phyloP scores from a whole-genome alignment of 306 rosid genomes.

The Sicyos baderoa region DNA sequence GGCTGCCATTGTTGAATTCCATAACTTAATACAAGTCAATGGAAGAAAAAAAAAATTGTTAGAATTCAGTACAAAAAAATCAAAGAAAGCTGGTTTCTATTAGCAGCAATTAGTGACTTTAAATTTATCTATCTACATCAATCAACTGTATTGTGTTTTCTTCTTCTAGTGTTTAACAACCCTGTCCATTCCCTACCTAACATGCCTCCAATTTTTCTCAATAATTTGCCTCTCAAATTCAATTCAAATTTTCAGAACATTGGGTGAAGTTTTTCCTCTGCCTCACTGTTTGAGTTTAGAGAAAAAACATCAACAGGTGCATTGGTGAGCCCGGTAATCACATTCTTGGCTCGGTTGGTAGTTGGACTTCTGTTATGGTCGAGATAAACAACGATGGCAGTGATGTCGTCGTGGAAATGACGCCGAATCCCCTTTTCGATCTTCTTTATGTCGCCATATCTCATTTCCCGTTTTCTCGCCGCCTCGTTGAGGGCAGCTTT shows the following conservation, averaged over 20 bases:
- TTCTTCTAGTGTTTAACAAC: too few relatives aligned
- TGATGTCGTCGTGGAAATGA: conserved; percentile 84
- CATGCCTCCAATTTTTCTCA: not conserved
- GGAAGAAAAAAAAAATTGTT: not conserved
- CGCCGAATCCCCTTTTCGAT: conserved; percentile 75
- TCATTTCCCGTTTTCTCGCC: conserved; percentile 87
- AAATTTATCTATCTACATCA: conserved; percentile 16
- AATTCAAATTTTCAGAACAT: conserved; percentile 28
- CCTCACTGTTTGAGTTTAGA: conserved; percentile 26
- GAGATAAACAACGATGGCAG: conserved; percentile 75
- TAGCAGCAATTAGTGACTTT: conserved; percentile 17
- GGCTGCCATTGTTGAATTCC: conserved; percentile 1
- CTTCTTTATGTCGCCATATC: conserved; percentile 76
- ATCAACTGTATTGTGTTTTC: not conserved
- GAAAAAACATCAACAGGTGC: conserved; percentile 85
- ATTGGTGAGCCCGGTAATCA: conserved; percentile 41
- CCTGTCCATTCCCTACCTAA: conserved; percentile 6
- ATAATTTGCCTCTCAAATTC: not conserved
- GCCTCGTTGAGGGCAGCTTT: conserved; percentile 77
- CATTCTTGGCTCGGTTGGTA: conserved; percentile 31
- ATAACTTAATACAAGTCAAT: not conserved
- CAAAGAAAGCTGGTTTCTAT: conserved; percentile 11
- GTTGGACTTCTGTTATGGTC: conserved; percentile 52
- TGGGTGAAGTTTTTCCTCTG: conserved; percentile 34
- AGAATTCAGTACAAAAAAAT: not conserved